Percentiles rank a stretch among this genome's conserved stretches.
Conservation (phyloP, 768 basidiomycete genomes). For the Crassisporium funariophilum region DNA sequence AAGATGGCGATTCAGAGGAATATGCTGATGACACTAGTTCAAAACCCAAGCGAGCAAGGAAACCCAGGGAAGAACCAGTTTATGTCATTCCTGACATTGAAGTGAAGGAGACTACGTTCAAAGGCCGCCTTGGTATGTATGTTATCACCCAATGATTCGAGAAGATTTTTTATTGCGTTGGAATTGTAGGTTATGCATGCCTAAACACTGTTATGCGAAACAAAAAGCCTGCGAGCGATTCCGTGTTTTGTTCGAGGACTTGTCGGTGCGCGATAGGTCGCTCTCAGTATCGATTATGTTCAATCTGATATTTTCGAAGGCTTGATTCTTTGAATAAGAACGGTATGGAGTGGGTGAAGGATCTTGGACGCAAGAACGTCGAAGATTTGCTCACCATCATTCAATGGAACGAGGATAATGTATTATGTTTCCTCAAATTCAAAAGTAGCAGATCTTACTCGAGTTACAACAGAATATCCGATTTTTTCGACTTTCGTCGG, state of each 20-base stretch:
- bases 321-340: conserved; percentile 79
- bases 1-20: not conserved
- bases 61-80: conserved; percentile 46
- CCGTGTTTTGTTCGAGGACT: conserved; percentile 77
- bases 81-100: conserved; percentile 77
- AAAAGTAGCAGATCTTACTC: not conserved
- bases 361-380: conserved; percentile 75
- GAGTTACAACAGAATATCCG: conserved; percentile 56
- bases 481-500: conserved; percentile 89
- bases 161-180: not conserved
- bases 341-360: conserved; percentile 81
- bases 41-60: conserved; percentile 25
- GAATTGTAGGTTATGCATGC: conserved; percentile 69
- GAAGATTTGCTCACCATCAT: conserved; percentile 74
- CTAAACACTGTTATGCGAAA: conserved; percentile 81
- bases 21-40: not conserved
- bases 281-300: not conserved
- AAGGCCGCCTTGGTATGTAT: conserved; percentile 55
- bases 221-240: conserved; percentile 60
- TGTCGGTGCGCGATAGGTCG: conserved; percentile 46
- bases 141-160: conserved; percentile 6
- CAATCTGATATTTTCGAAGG: conserved; percentile 41
- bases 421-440: conserved; percentile 25
- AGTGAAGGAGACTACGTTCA: conserved; percentile 66
- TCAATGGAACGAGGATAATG: conserved; percentile 91